phyloP scores from a whole-genome alignment of 1,284 basidiomycete genomes.

The Athelia psychrophila region DNA sequence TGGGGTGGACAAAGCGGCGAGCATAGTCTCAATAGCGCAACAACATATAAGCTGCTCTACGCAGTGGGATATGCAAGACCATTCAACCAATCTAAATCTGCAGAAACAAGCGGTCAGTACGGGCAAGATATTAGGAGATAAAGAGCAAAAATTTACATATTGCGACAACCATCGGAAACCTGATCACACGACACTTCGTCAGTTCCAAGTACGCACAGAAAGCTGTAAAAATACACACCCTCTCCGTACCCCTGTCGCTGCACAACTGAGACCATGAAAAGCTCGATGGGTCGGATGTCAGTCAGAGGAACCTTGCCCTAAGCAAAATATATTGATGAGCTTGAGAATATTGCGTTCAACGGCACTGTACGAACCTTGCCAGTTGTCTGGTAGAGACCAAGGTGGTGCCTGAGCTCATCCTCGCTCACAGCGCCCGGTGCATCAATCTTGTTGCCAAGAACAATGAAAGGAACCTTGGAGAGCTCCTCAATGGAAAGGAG shows the following conservation, averaged over 20 bases:
- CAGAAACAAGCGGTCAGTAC: constrained; percentile 3
- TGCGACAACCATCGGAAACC: constrained; percentile 98
- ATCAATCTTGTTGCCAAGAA: constrained; percentile 99
- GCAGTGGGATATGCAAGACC: no score
- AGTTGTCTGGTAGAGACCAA: constrained; percentile 98
- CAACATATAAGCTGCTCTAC: no score
- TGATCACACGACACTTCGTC: constrained; percentile 19
- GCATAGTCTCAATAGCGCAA: no score
- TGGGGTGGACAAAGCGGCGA: no score
- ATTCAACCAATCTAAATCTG: not conserved
- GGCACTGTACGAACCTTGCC: constrained; percentile 74
- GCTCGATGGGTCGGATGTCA: constrained; percentile 97
- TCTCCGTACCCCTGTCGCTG: constrained; percentile 99
- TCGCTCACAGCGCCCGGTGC: constrained; percentile 97
- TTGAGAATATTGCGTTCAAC: not conserved
- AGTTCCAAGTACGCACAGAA: constrained; percentile 7
- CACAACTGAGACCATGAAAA: constrained; percentile 99
- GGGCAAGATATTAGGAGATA: not conserved
- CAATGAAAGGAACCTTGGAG: constrained; percentile 95
- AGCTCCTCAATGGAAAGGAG: constrained; percentile 94
- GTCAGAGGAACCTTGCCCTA: constrained; percentile 96
- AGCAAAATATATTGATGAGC: constrained; percentile 2
- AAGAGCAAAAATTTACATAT: constrained; percentile 61
- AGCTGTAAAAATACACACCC: constrained; percentile 44
- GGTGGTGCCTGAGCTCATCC: constrained; percentile 93